Evolutionary conservation across 805 yeast genomes (phyloP).

Genomic region (Ogataea dorogensis): DNA sequence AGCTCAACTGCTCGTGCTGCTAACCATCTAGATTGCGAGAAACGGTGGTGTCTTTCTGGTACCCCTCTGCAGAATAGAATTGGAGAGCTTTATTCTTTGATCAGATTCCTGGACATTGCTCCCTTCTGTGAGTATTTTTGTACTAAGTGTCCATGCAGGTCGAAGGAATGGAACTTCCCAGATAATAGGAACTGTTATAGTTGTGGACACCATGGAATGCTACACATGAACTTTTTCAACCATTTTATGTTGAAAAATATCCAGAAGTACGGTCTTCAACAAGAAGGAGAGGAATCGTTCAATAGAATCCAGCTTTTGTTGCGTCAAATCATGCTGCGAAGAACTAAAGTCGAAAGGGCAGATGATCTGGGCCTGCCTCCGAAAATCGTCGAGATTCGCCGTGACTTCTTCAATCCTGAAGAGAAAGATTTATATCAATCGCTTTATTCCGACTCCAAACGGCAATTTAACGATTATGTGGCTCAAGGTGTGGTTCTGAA

Average conservation of each 20-base stretch:
- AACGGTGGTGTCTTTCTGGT: conserved; percentile 91
- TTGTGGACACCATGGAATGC: conserved; percentile 93
- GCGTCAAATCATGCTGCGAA: conserved; percentile 81
- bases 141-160: conserved; percentile 85
- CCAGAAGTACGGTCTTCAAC: conserved; percentile 78
- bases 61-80: conserved; percentile 96
- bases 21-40: conserved; percentile 63
- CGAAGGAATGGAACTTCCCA: conserved; percentile 80
- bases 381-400: conserved; percentile 82
- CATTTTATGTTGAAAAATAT: conserved; percentile 94
- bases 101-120: conserved; percentile 75
- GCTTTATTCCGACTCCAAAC: conserved; percentile 78
- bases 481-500: conserved; percentile 95
- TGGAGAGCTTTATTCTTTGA: conserved; percentile 92
- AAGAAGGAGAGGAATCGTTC: conserved; percentile 79
- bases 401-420: conserved; percentile 88
- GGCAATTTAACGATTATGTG: conserved; percentile 89
- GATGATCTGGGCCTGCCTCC: conserved; percentile 98
- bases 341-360: conserved; percentile 95
- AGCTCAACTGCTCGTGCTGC: conserved; percentile 94
- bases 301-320: conserved; percentile 70
- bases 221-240: conserved; percentile 92
- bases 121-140: conserved; percentile 92
- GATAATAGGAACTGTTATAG: conserved; percentile 80
- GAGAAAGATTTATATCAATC: conserved; percentile 91